Conservation (phyloP, 2,329 filamentous ascomycete genomes). For the Ceratocystis colombiana region DNA sequence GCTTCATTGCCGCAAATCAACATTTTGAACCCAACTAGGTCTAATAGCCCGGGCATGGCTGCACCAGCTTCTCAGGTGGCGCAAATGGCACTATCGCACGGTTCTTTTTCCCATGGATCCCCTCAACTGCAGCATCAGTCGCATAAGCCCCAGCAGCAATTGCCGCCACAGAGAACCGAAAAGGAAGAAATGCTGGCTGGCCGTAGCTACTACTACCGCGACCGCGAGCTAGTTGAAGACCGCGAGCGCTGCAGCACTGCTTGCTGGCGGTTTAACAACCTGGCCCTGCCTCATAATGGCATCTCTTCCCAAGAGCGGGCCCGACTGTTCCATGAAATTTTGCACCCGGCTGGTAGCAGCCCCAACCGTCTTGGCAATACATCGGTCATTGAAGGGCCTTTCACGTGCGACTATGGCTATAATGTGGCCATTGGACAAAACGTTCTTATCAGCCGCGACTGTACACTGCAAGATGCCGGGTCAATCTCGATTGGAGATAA, state of each 20-base stretch:
- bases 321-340: conserved; percentile 60
- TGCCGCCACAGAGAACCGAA: conserved; percentile 45
- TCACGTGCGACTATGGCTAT: conserved; percentile 90
- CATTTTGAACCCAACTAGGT: conserved; percentile 42
- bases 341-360: conserved; percentile 51
- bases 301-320: conserved; percentile 59
- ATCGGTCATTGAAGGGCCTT: conserved; percentile 74
- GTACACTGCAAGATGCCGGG: conserved; percentile 77
- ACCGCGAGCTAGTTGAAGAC: conserved; percentile 67
- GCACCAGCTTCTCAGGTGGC: conserved; percentile 35
- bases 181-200: conserved; percentile 85
- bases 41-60: conserved; percentile 40
- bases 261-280: conserved; percentile 78
- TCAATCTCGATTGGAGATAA: conserved; percentile 71
- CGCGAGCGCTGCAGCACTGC: conserved; percentile 75
- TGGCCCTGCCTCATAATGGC: conserved; percentile 61
- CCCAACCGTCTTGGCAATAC: conserved; percentile 58
- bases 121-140: conserved; percentile 27
- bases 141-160: conserved; percentile 1
- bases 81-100: conserved; percentile 49
- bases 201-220: conserved; percentile 67
- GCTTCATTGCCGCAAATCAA: conserved; percentile 48
- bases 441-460: conserved; percentile 72
- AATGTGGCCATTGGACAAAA: conserved; percentile 83
- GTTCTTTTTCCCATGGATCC: conserved; percentile 37